A percentile compares a stretch with the other conserved stretches of the same genome.
Evolutionary conservation across 2,329 filamentous ascomycete species (phyloP).

Genomic region (Ceratocystis eucalypticola): DNA sequence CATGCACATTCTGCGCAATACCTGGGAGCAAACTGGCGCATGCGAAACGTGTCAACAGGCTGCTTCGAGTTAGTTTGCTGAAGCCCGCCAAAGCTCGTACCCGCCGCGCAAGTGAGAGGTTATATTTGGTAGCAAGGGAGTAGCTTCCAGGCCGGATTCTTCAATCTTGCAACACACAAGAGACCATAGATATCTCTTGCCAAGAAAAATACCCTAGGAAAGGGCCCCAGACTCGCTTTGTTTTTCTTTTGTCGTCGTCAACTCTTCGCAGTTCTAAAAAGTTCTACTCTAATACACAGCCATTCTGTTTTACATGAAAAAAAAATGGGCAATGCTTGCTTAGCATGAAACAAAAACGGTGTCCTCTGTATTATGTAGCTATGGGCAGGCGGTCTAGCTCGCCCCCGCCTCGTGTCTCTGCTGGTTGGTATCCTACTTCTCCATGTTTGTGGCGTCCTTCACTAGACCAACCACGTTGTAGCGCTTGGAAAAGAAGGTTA

Average conservation of each 20-base stretch:
- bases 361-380: not conserved
- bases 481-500: conserved; percentile 88
- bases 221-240: too few relatives aligned
- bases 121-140: not conserved
- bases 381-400: not conserved
- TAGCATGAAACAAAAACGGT: not conserved
- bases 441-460: conserved; percentile 45
- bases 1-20: conserved; percentile 50
- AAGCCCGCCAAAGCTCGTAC: not conserved
- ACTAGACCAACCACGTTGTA: conserved; percentile 78
- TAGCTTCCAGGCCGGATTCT: too few relatives aligned
- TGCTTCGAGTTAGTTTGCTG: not conserved
- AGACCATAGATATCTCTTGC: too few relatives aligned
- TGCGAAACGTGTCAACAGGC: conserved; percentile 36
- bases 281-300: not conserved
- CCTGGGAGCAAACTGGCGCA: conserved; percentile 41
- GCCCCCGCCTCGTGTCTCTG: not conserved
- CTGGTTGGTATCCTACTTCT: conserved; percentile 23
- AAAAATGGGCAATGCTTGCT: too few relatives aligned
- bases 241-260: too few relatives aligned
- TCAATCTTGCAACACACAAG: too few relatives aligned
- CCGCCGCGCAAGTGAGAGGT: not conserved
- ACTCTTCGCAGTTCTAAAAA: not conserved
- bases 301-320: not conserved
- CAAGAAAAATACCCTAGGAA: too few relatives aligned